phyloP scores from a whole-genome alignment of 768 basidiomycete genomes.

The Pleurotus eryngii region DNA sequence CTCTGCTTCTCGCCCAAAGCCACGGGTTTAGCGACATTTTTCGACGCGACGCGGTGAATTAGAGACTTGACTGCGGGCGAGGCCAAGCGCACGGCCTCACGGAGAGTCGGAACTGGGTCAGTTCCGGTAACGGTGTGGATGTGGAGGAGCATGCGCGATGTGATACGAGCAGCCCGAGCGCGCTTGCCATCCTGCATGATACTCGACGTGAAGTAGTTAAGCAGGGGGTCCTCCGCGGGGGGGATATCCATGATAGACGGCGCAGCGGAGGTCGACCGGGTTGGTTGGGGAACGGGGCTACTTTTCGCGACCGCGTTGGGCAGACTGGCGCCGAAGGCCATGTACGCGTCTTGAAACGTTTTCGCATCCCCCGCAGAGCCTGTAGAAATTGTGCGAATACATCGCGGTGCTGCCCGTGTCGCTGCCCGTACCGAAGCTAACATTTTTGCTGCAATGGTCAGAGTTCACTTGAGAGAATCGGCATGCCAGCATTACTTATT shows the following conservation, averaged over 20 bases:
- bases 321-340: constrained; percentile 11
- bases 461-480: too few relatives aligned
- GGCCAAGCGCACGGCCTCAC: constrained; percentile 62
- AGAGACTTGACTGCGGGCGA: constrained; percentile 68
- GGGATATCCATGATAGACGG: constrained; percentile 52
- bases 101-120: constrained; percentile 78
- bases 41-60: constrained; percentile 59
- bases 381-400: constrained; percentile 13
- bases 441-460: background rate
- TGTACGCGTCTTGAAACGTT: constrained; percentile 15
- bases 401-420: constrained; percentile 9
- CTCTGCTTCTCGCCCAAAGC: constrained; percentile 82
- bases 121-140: constrained; percentile 73
- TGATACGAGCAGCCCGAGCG: constrained; percentile 51
- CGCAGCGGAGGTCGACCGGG: constrained; percentile 6
- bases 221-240: constrained; percentile 71
- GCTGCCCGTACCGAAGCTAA: background rate
- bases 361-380: constrained; percentile 14
- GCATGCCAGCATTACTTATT: too few relatives aligned
- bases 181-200: constrained; percentile 66
- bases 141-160: constrained; percentile 62
- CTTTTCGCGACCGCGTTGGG: background rate
- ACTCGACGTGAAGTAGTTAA: constrained; percentile 60
- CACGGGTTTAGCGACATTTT: constrained; percentile 62
- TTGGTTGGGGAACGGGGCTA: constrained; percentile 4